Evolutionary conservation across 2,329 filamentous ascomycete genomes (phyloP).

Genomic region (Claviceps pusilla): DNA sequence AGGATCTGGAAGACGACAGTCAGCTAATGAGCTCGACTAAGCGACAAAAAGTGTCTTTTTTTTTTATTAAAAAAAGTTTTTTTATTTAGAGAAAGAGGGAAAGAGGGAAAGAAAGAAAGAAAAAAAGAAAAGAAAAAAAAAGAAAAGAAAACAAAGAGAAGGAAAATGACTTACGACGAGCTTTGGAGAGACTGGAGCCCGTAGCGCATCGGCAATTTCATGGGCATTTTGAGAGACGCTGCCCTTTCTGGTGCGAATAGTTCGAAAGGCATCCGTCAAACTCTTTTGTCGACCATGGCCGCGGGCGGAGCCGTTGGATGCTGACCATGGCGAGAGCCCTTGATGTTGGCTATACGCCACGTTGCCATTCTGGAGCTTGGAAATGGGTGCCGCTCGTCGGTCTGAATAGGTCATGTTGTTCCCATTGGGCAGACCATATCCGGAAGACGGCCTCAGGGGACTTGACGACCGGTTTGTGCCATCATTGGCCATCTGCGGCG

Average conservation of each 20-base stretch:
- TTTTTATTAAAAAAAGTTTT: neutral
- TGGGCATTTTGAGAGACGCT: constrained; percentile 89
- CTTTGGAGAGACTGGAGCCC: constrained; percentile 74
- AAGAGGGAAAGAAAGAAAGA: no score
- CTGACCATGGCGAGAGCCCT: constrained; percentile 12
- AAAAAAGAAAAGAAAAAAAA: no score
- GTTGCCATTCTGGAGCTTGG: constrained; percentile 2
- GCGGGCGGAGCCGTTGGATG: constrained; percentile 17
- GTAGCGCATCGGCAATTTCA: constrained; percentile 80
- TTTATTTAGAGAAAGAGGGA: no score
- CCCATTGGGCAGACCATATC: constrained; percentile 13
- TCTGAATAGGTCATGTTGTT: constrained; percentile 12
- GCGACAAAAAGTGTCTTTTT: neutral
- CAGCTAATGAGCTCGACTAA: neutral
- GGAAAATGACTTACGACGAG: constrained; percentile 51
- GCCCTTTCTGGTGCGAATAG: constrained; percentile 62
- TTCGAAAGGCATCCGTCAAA: constrained; percentile 73
- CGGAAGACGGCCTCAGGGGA: constrained; percentile 13
- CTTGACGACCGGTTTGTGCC: constrained; percentile 13
- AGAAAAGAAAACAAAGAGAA: no score
- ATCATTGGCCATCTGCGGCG: constrained; percentile 16
- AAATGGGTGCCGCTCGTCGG: constrained; percentile 4
- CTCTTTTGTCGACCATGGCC: constrained; percentile 68
- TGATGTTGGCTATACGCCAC: neutral
- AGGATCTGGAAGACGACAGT: constrained; percentile 43